Evolutionary conservation across 1,284 basidiomycete genomes (phyloP), one percentile per base, ranked within the genome.

Genomic region (Ustilago cynodontis): DNA sequence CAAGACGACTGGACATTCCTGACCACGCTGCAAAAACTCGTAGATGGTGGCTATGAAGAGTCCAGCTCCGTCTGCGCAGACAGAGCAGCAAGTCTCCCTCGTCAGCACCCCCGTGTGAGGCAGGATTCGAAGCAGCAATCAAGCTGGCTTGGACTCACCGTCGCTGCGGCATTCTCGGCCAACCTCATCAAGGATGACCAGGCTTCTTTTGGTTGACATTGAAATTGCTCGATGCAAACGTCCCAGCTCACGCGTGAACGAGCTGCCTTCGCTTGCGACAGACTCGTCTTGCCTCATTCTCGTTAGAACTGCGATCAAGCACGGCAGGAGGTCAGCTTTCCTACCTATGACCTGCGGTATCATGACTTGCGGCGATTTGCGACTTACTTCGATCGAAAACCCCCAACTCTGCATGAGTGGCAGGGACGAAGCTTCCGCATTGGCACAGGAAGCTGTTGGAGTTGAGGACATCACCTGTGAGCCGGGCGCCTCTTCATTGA

Each of bases 221-320:
- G 67, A 56, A 31, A 78, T 59, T 18, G 67, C 66, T 35, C 71
- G 67, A 39, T 66, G 65, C 22, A 78, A 61, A 16, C 71, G 66
- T 4, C 66, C 67, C 9, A 78, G 67, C 58, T 78, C 75, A 24
- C 64, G 67, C 0, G 71, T 70, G 37, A 78, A 78, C 0, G 75
- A 78, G 55, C 75, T 78, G 20, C 67, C 71, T 45, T 78, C 71
- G 51, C 67, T 71, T 14, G 67, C 52, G 1, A 78, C 61, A 13
- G 75, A 78, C 28, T 78, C 75, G 49, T 78, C 71, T 53, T 78
- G 75, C 35, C 65, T 50, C 71, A 78, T 78, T 41, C 75, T 65
- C 43, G 75, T 74, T 37, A 78, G 53, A 18, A 78, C 75, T 78
- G 20, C 6, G 8, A 37, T 1, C 22, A 16, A 8, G n/a, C 2